Evolutionary conservation across 2,329 filamentous ascomycete species (phyloP).

Genomic region (Botrytis paeoniae): DNA sequence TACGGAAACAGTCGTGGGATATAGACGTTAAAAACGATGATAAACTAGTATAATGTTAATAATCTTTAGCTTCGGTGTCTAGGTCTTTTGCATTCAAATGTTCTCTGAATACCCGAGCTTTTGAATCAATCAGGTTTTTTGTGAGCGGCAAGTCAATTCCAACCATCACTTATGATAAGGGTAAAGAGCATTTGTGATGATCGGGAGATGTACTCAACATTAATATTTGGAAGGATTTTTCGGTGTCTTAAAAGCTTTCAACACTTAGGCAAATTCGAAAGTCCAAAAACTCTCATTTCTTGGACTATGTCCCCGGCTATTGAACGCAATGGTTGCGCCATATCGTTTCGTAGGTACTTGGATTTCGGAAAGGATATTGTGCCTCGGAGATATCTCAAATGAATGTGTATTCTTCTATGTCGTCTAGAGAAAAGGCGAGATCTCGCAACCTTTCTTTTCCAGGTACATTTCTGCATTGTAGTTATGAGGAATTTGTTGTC

Average conservation of each 20-base stretch:
- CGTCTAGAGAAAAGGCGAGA: too few relatives aligned
- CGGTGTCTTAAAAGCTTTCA: neutral
- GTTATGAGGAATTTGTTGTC: too few relatives aligned
- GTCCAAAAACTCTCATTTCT: neutral
- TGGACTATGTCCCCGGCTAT: neutral
- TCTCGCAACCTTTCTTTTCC: neutral
- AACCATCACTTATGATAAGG: neutral
- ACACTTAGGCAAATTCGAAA: neutral
- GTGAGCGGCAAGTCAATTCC: neutral
- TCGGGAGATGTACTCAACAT: too few relatives aligned
- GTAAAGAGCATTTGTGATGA: neutral
- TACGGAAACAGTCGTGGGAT: neutral
- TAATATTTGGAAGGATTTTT: too few relatives aligned
- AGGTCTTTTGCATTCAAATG: neutral
- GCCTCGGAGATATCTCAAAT: neutral
- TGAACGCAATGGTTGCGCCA: accelerated
- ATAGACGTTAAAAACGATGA: too few relatives aligned
- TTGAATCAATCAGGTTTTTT: neutral
- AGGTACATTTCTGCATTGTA: neutral
- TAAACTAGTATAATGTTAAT: neutral
- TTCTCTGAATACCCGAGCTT: neutral
- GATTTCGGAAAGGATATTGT: neutral
- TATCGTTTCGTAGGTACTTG: neutral
- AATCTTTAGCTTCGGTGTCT: neutral
- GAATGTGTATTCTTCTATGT: neutral